Conservation (phyloP, 495 filamentous ascomycete genomes). For the Neurospora sp. region DNA sequence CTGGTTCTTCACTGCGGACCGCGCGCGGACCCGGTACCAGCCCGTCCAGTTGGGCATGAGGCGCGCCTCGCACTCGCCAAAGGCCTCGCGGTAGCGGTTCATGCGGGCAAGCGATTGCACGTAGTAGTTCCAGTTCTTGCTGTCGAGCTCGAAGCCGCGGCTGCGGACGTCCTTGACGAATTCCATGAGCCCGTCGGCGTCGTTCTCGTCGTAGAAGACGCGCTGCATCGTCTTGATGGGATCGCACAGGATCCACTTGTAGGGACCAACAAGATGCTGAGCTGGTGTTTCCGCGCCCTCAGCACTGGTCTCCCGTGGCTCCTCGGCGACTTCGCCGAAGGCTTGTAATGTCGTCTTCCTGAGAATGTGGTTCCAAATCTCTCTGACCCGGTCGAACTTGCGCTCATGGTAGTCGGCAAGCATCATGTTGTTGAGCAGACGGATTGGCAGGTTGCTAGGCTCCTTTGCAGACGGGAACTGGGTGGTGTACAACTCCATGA, state of each 20-base stretch:
- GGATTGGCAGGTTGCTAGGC: conserved; percentile 35
- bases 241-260: conserved; percentile 32
- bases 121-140: conserved; percentile 51
- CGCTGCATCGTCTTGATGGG: conserved; percentile 52
- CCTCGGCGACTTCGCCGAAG: conserved; percentile 5
- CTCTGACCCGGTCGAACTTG: conserved; percentile 47
- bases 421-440: conserved; percentile 58
- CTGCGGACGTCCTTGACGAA: conserved; percentile 41
- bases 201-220: conserved; percentile 36
- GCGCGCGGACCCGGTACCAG: conserved; percentile 46
- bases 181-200: conserved; percentile 35
- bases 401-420: conserved; percentile 42
- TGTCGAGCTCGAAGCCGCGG: conserved; percentile 58
- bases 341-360: conserved; percentile 37
- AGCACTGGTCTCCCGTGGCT: not conserved
- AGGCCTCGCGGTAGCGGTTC: conserved; percentile 41
- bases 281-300: not conserved
- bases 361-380: conserved; percentile 55
- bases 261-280: not conserved
- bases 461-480: conserved; percentile 14
- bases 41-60: conserved; percentile 69
- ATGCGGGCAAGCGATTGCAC: conserved; percentile 39
- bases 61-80: conserved; percentile 55
- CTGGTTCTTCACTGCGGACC: no score
- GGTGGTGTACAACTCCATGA: conserved; percentile 45